Conservation (phyloP, 805 yeast species). For the Nadsonia fulvescens region DNA sequence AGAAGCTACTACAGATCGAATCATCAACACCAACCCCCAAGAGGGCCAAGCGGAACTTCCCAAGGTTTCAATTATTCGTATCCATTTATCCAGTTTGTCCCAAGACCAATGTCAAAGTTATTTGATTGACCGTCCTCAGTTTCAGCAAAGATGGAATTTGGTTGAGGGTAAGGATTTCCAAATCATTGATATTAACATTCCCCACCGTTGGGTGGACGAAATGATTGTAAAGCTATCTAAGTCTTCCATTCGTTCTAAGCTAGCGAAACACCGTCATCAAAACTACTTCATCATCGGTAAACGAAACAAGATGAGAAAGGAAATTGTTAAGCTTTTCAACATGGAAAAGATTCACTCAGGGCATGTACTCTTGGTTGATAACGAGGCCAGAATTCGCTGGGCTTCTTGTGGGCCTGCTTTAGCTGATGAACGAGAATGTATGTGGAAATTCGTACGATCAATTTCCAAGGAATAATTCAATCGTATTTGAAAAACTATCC, state of each 20-base stretch:
- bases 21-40: no score
- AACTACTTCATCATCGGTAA: constrained; percentile 4
- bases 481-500: no score
- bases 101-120: constrained; percentile 45
- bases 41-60: no score
- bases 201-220: constrained; percentile 58
- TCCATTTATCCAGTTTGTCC: constrained; percentile 54
- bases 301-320: constrained; percentile 3
- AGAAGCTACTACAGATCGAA: no score
- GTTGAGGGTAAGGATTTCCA: constrained; percentile 30
- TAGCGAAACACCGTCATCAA: constrained; percentile 2
- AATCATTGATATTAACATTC: constrained; percentile 57
- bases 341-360: constrained; percentile 72
- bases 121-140: constrained; percentile 29
- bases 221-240: constrained; percentile 38
- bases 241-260: constrained; percentile 2
- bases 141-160: constrained; percentile 24
- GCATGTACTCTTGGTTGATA: constrained; percentile 63
- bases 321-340: constrained; percentile 32
- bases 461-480: constrained; percentile 40
- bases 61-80: constrained; percentile 46
- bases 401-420: constrained; percentile 71
- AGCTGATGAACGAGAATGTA: constrained; percentile 39
- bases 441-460: constrained; percentile 52
- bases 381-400: constrained; percentile 67